Evolutionary conservation across 1,284 basidiomycete species (phyloP), one percentile per base, ranked within the genome.

Genomic region (Marasmius tenuissimus): DNA sequence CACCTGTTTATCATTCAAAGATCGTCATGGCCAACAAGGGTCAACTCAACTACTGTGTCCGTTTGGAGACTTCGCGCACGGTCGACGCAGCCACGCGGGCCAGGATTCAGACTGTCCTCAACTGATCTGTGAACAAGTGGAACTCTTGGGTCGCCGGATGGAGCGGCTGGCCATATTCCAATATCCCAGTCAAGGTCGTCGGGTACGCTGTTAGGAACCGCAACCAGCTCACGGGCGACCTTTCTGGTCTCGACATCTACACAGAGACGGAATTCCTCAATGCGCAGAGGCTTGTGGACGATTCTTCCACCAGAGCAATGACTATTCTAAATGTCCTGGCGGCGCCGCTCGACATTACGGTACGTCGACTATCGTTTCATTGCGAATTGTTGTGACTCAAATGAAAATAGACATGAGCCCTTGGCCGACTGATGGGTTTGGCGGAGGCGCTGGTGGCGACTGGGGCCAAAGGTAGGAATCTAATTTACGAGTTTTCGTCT

Each of bases 261-360:
- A 63, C 61, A 22, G 51, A 54, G 63, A 58, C 10, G 61, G 63
- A 7, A 35, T 52, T 37, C 58, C 58, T 7, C 57, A 65, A 47
- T 65, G 63, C 40, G 63, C 56, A 22, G 42, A 45, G n/a, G 54
- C 59, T 4, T 65, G 63, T 47, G 61, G 63, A 40, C n/a, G 61
- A 27, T 65, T 65, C 61, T 65, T 65, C 63, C 58, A 65, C 47
- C 63, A 65, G 48, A 61, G 62, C 40, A 59, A 57, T 37, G 54
- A 65, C 52, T 65, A 65, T 40, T 60, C 52, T 20, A 16, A 48
- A 6, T 65, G 63, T 48, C 22, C 57, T 16, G 63, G 18, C 20
- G 63, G 63, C 11, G 63, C 61, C 35, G 61, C 57, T 11, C 42
- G 52, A 18, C 63, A 65, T 20, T 63, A 65, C 48, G 61, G 61